Evolutionary conservation across 2,329 filamentous ascomycete species (phyloP), one percentile per base, ranked within the genome.

Genomic region (Epichloe gansuensis): DNA sequence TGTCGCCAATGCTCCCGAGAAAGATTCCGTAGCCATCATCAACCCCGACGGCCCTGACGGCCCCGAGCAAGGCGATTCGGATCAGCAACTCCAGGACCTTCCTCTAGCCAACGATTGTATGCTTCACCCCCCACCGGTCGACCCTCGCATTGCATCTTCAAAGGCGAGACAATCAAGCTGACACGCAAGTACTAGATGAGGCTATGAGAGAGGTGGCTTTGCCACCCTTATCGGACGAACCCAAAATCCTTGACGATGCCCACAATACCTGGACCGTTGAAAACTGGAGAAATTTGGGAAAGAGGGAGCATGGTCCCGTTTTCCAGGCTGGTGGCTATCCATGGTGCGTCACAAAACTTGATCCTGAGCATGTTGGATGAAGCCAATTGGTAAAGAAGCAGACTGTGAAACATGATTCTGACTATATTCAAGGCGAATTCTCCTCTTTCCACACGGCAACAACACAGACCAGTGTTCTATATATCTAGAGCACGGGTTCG

Each of bases 391-490:
- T 38, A 3, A 38, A 12, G 23, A 44, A 39, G 40, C 34, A 13
- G 15, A 5, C 34, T 13, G 27, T 44, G 9, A 27, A 7, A 25
- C 21, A 4, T 50, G 8, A 50, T 36, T 39, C 40, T 40, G 42
- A 5, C 17, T 46, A 8, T 13, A 11, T n/a, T 45, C 23, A 56
- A 90, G 86, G 93, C 86, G 91, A 62, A 85, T 97, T 60, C 78
- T 98, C 13, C 89, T 98, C 66, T 98, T 98, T 64, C 91, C 93
- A 0, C 89, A 84, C 57, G 93, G 93, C 49, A 98, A 98, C 67
- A 91, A 95, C 59, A 87, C 90, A 52, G 91, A 97, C 58, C 86
- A 88, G 63, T 89, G 86, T 46, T 97, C 93, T 5, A 88, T 98
- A 66, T 98, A 97, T 68, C 80, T 98, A 23, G 93, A 98, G 67